Percentiles rank a stretch among this genome's conserved stretches.
phyloP scores from a whole-genome alignment of 1,284 basidiomycete genomes.

The Cerrena zonata region DNA sequence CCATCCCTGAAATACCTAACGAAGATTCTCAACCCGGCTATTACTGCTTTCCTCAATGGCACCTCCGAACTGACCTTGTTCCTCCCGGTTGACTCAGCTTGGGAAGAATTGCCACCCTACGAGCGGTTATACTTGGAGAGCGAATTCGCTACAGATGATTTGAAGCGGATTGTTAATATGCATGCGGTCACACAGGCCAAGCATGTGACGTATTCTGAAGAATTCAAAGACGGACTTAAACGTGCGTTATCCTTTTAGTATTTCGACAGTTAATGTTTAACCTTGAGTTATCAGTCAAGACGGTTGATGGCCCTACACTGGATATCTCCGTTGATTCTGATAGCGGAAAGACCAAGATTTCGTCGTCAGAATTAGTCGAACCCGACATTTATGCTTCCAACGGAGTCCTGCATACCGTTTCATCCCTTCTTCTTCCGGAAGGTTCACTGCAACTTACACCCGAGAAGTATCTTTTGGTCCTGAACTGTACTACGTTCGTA shows the following conservation, averaged over 20 bases:
- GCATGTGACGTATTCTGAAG: conserved; percentile 59
- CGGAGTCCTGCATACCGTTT: conserved; percentile 88
- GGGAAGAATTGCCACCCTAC: conserved; percentile 55
- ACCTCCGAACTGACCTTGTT: conserved; percentile 83
- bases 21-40: conserved; percentile 56
- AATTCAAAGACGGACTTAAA: conserved; percentile 48
- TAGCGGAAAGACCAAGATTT: conserved; percentile 47
- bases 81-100: conserved; percentile 81
- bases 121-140: conserved; percentile 84
- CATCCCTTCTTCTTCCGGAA: conserved; percentile 74
- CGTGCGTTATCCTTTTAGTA: conserved; percentile 37
- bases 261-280: conserved; percentile 8
- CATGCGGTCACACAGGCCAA: conserved; percentile 60
- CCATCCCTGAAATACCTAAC: conserved; percentile 66
- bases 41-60: conserved; percentile 49
- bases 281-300: conserved; percentile 48
- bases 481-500: conserved; percentile 90
- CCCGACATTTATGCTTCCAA: conserved; percentile 90
- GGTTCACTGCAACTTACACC: conserved; percentile 78
- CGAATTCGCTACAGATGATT: conserved; percentile 74
- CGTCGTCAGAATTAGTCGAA: conserved; percentile 57
- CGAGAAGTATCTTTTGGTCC: conserved; percentile 85
- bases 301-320: conserved; percentile 64
- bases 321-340: conserved; percentile 45
- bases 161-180: conserved; percentile 71